These are phyloP conservation scores for Lachancea lanzarotensis DNA, from an alignment of 805 yeast genomes.

Conservation along the genomic window DNA sequence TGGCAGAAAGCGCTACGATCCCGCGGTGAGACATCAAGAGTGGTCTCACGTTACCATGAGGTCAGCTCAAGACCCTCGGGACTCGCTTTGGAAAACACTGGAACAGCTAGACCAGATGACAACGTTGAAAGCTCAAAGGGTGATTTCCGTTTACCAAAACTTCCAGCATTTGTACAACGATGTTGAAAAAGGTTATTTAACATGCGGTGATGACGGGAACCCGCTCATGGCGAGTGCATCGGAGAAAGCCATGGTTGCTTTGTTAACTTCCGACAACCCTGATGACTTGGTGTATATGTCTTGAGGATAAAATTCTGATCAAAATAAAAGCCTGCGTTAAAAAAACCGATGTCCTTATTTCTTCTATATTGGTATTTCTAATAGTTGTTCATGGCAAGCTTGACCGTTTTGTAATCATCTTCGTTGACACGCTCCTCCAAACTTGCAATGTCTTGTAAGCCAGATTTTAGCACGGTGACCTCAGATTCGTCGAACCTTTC, in stretches of 20 bases:
- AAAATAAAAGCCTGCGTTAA: background rate
- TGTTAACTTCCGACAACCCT: slow-evolving; percentile 48
- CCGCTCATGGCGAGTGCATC: slow-evolving; percentile 45
- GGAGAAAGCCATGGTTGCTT: slow-evolving; percentile 41
- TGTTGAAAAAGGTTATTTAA: slow-evolving; percentile 32
- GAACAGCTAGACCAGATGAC: slow-evolving; percentile 56
- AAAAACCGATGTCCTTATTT: too few species aligned
- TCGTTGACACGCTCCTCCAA: slow-evolving; percentile 44
- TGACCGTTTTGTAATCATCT: slow-evolving; percentile 47
- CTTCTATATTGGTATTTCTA: background rate
- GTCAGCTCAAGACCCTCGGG: slow-evolving; percentile 45
- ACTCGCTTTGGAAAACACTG: slow-evolving; percentile 44
- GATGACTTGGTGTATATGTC: slow-evolving; percentile 27
- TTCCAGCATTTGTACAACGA: slow-evolving; percentile 30
- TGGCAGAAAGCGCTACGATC: slow-evolving; percentile 47
- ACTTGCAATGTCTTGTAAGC: slow-evolving; percentile 35
- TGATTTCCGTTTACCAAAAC: slow-evolving; percentile 37
- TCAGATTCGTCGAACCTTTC: slow-evolving; percentile 45
- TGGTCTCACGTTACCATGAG: slow-evolving; percentile 51
- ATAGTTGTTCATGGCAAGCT: slow-evolving; percentile 20
- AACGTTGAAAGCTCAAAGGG: slow-evolving; percentile 40
- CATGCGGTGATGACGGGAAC: slow-evolving; percentile 38
- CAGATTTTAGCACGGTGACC: slow-evolving; percentile 30
- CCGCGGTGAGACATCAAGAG: slow-evolving; percentile 45
- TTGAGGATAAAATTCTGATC: background rate